Evolutionary conservation across 2,329 filamentous ascomycete species (phyloP).

Genomic region (Penicillium oxalicum): DNA sequence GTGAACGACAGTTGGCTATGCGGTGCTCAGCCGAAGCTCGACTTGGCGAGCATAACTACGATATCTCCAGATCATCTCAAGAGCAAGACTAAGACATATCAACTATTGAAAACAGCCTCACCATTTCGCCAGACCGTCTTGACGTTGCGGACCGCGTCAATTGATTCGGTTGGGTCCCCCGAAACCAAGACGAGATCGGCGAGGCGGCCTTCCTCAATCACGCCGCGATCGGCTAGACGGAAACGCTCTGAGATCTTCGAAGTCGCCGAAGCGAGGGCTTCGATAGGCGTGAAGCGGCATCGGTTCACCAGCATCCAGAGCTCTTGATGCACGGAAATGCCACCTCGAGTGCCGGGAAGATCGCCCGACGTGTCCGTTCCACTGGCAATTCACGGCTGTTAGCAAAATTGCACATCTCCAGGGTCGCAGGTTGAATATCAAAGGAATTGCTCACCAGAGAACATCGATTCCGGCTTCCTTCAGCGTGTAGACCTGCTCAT

Average conservation of each 20-base stretch:
- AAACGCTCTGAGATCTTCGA: constrained; percentile 5
- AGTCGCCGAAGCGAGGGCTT: constrained; percentile 9
- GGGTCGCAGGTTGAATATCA: background rate
- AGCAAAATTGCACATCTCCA: too few species aligned
- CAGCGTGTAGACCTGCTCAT: constrained; percentile 6
- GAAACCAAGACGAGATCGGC: constrained; percentile 6
- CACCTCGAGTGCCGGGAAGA: constrained; percentile 4
- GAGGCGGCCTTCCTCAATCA: constrained; percentile 4
- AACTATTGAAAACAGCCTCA: background rate
- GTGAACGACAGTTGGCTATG: too few species aligned
- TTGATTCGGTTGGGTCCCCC: constrained; percentile 3
- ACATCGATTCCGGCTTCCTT: constrained; percentile 10
- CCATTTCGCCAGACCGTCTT: constrained; percentile 7
- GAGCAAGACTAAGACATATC: background rate
- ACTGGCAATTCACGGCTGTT: background rate
- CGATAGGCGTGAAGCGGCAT: constrained; percentile 6
- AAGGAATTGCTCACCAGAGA: constrained; percentile 1
- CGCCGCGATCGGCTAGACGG: constrained; percentile 1
- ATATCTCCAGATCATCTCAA: too few species aligned
- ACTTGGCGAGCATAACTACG: too few species aligned
- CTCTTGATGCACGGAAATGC: constrained; percentile 6
- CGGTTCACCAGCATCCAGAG: constrained; percentile 10
- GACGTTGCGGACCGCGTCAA: constrained; percentile 5
- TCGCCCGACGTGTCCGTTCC: constrained; percentile 7
- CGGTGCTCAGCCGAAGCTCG: too few species aligned